These are phyloP conservation scores for Cubamyces sp. DNA, from an alignment of 768 basidiomycete species.

Conservation along the genomic window DNA sequence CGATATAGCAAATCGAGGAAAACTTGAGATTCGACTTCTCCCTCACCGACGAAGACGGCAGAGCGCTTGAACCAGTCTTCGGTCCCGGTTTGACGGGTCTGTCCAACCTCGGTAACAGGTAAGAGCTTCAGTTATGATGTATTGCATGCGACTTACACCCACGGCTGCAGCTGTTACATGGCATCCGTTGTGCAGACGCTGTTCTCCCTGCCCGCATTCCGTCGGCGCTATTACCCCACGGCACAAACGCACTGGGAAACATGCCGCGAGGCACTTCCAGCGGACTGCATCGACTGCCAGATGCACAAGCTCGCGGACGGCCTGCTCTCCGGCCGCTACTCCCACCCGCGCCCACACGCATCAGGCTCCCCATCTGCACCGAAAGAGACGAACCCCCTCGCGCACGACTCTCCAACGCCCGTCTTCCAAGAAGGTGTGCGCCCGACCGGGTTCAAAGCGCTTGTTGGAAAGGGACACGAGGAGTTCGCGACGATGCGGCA, in stretches of 20 bases:
- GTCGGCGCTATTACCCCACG: slow-evolving; percentile 63
- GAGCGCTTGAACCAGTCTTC: slow-evolving; percentile 84
- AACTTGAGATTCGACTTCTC: slow-evolving; percentile 95
- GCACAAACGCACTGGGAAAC: slow-evolving; percentile 56
- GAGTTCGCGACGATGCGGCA: slow-evolving; percentile 98
- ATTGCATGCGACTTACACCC: slow-evolving; percentile 1
- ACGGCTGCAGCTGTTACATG: slow-evolving; percentile 84
- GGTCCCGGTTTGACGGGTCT: slow-evolving; percentile 90
- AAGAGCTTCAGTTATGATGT: slow-evolving; percentile 5
- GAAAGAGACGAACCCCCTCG: slow-evolving; percentile 37
- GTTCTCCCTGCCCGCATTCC: slow-evolving; percentile 81
- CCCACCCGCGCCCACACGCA: slow-evolving; percentile 54
- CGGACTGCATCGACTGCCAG: slow-evolving; percentile 92
- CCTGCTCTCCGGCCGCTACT: slow-evolving; percentile 89
- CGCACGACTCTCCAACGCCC: slow-evolving; percentile 45
- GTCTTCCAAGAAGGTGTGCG: slow-evolving; percentile 85
- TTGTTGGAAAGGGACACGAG: slow-evolving; percentile 90
- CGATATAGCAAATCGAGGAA: slow-evolving; percentile 86
- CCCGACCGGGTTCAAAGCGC: slow-evolving; percentile 82
- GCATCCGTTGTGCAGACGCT: slow-evolving; percentile 88
- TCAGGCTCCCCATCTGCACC: slow-evolving; percentile 26
- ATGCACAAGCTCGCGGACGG: slow-evolving; percentile 93
- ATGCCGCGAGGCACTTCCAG: slow-evolving; percentile 73
- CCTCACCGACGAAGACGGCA: slow-evolving; percentile 83
- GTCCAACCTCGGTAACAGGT: slow-evolving; percentile 92